Conservation (phyloP, 257 asterid genomes). For the Solanum commersonii region DNA sequence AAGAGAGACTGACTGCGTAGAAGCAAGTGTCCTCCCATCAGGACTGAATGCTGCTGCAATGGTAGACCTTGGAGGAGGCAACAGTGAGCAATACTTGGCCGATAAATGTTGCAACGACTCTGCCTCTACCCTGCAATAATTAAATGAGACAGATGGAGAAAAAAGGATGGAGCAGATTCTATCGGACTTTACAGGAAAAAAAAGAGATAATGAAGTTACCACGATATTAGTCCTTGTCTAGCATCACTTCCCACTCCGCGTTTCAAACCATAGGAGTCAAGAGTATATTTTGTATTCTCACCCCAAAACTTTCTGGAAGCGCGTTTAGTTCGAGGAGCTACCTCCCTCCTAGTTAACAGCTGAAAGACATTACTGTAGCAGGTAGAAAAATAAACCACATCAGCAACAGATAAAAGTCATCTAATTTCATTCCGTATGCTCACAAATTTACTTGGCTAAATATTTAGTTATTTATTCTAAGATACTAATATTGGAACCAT, state of each 20-base stretch:
- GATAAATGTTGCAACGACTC: conserved; percentile 69
- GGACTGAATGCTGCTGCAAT: conserved; percentile 99
- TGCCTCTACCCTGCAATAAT: conserved; percentile 73
- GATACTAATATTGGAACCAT: background rate
- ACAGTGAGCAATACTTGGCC: conserved; percentile 78
- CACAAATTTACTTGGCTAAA: background rate
- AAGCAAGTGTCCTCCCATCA: conserved; percentile 86
- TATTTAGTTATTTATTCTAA: background rate
- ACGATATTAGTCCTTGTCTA: conserved; percentile 75
- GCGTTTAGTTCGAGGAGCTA: conserved; percentile 65
- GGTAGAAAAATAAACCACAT: conserved; percentile 16
- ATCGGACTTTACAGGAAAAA: background rate
- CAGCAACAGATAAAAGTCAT: background rate
- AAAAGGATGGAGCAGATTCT: background rate
- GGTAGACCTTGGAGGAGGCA: conserved; percentile 97
- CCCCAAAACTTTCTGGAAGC: conserved; percentile 64
- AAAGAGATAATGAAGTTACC: conserved; percentile 30
- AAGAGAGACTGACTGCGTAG: conserved; percentile 63
- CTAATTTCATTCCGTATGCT: background rate
- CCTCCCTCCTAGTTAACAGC: conserved; percentile 79
- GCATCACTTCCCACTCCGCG: conserved; percentile 59
- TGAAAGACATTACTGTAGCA: conserved; percentile 55
- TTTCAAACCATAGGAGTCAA: conserved; percentile 34
- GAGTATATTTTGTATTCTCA: conserved; percentile 31
- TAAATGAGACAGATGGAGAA: background rate